Evolutionary conservation across 768 basidiomycete species (phyloP).

Genomic region (Nevesoporus exiguus): DNA sequence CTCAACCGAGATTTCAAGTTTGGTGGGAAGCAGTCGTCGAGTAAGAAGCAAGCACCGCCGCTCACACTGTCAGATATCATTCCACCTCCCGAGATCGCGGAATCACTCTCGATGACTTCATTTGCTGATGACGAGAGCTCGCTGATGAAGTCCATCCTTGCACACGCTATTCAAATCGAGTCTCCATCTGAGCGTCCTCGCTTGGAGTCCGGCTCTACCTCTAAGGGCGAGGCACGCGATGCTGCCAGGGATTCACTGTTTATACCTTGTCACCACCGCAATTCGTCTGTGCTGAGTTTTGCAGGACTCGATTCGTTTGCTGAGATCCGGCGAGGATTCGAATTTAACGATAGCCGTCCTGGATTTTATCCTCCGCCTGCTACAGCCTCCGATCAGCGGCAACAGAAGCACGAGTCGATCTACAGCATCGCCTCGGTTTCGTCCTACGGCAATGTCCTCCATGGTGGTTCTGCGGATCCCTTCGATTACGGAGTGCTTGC

Average conservation of each 20-base stretch:
- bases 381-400: constrained; percentile 35
- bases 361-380: constrained; percentile 60
- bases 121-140: constrained; percentile 48
- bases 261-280: constrained; percentile 31
- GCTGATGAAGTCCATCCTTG: constrained; percentile 53
- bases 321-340: constrained; percentile 76
- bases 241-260: constrained; percentile 13
- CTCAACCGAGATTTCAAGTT: constrained; percentile 74
- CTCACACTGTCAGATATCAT: constrained; percentile 75
- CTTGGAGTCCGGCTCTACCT: constrained; percentile 44
- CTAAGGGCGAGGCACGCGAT: constrained; percentile 32
- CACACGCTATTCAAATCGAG: constrained; percentile 41
- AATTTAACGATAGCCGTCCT: constrained; percentile 60
- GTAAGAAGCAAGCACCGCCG: constrained; percentile 9
- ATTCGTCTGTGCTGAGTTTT: constrained; percentile 59
- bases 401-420: constrained; percentile 53
- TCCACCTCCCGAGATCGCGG: constrained; percentile 54
- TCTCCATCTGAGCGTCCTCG: constrained; percentile 33
- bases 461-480: constrained; percentile 62
- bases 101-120: constrained; percentile 46
- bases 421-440: constrained; percentile 79
- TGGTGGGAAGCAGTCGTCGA: constrained; percentile 44
- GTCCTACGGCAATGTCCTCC: constrained; percentile 67
- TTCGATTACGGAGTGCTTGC: constrained; percentile 57
- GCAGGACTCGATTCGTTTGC: constrained; percentile 71